Evolutionary conservation across 441 rosid species (phyloP), one percentile per base, ranked within the genome.

Genomic region (Populus hybrid): DNA sequence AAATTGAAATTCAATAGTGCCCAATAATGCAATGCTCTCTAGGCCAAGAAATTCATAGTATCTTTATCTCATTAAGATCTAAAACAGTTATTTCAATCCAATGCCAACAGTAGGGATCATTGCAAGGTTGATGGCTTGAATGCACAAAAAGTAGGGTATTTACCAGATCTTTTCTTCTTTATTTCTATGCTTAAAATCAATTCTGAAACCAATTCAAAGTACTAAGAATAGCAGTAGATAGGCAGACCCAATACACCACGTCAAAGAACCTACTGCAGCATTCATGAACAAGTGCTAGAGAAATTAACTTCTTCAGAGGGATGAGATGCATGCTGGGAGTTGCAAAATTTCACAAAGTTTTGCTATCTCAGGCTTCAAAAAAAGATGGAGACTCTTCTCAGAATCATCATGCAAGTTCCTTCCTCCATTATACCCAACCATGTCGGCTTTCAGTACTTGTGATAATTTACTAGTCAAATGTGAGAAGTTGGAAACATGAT

Each of bases 331-430:
- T 26, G 2, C 28, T 26, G 93, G 86, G 76, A 93, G 89, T 71
- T 80, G 82, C 71, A 94, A 82, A 78, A 88, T 84, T 85, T 87
- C 86, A 86, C 92, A 85, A 73, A 24, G 24, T n/a, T n/a, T n/a
- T n/a, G n/a, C n/a, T n/a, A n/a, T n/a, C n/a, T n/a, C n/a, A n/a
- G n/a, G n/a, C n/a, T n/a, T n/a, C n/a, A n/a, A n/a, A n/a, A n/a
- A n/a, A n/a, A n/a, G n/a, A n/a, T n/a, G n/a, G n/a, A n/a, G n/a
- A n/a, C n/a, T n/a, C n/a, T n/a, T n/a, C n/a, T n/a, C n/a, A n/a
- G n/a, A n/a, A n/a, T n/a, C n/a, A n/a, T n/a, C n/a, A n/a, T n/a
- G n/a, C n/a, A n/a, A n/a, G n/a, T n/a, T n/a, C n/a, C n/a, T n/a
- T n/a, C n/a, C n/a, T n/a, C n/a, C n/a, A n/a, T n/a, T n/a, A n/a